Evolutionary conservation across 257 asterid species (phyloP).

Genomic region (Knoxia roxburghii): DNA sequence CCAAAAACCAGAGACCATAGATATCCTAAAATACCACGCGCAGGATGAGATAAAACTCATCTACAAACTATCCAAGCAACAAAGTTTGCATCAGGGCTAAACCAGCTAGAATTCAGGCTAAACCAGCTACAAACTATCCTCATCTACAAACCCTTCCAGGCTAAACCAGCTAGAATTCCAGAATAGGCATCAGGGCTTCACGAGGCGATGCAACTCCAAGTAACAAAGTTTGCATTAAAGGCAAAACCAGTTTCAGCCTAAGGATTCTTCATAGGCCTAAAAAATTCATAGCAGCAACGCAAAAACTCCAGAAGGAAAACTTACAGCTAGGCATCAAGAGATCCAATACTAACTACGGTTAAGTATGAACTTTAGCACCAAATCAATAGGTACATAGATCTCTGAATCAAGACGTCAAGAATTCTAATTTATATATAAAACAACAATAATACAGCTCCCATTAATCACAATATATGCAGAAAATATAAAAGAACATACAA

Average conservation of each 20-base stretch:
- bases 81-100: background rate
- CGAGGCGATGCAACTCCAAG: background rate
- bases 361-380: background rate
- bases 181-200: background rate
- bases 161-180: background rate
- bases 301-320: background rate
- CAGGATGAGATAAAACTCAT: no score
- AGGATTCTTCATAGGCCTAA: background rate
- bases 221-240: background rate
- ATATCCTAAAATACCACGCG: background rate
- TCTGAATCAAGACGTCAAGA: background rate
- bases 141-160: no score
- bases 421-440: background rate
- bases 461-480: background rate
- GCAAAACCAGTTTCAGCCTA: background rate
- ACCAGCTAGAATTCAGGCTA: no score
- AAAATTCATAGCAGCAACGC: background rate
- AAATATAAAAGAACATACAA: background rate
- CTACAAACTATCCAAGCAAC: background rate
- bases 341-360: background rate
- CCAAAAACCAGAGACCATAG: background rate
- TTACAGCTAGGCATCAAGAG: background rate
- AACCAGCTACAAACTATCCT: no score
- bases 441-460: background rate
- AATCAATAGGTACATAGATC: background rate